Base-by-base conservation (phyloP, 495 filamentous ascomycete genomes). In the Podospora conica region DNA sequence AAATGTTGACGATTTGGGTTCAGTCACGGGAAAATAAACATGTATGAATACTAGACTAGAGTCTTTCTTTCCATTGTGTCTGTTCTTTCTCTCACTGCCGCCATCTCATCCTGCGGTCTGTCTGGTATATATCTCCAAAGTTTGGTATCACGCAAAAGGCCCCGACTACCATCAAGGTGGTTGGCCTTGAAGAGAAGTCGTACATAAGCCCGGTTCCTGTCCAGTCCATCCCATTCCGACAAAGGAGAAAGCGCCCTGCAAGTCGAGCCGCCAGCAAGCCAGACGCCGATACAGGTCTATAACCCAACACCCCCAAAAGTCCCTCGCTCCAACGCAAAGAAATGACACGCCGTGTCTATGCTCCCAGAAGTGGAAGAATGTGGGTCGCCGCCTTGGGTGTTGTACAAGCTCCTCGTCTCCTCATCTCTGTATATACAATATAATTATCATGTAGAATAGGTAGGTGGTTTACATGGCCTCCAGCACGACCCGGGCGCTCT, bases 401-500 rank as follows among this genome's bases (percentile, higher is more conserved):
- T 48, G 40, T 48, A 48, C 40, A 48, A n/a, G 11, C 40, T 48
- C 40, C 40, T n/a, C 40, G 2, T 48, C 40, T 48, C 40, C 40
- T n/a, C 40, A 7, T 48, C 40, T n/a, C 18, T 15, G n/a, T n/a
- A 48, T 48, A 48, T 48, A 48, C 40, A 48, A 48, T 48, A n/a
- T 6, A 48, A 48, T 48, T 48, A 48, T 18, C 8, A 31, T 18
- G 24, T 24, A 25, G 33, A 24, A 20, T n/a, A 24, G 9, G n/a
- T 6, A 15, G 31, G 31, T 18, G 53, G 18, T 22, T 64, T 23
- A 69, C 9, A 73, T 64, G 69, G 67, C 66, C 57, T 83, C 80
- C 20, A 82, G 67, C n/a, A 83, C 75, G 22, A 80, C 75, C 63
- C 79, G 75, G 74, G 82, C 80, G 68, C 82, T 85, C 76, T 79